Conservation (phyloP, 495 filamentous ascomycete species). For the Rhypophila decipiens region DNA sequence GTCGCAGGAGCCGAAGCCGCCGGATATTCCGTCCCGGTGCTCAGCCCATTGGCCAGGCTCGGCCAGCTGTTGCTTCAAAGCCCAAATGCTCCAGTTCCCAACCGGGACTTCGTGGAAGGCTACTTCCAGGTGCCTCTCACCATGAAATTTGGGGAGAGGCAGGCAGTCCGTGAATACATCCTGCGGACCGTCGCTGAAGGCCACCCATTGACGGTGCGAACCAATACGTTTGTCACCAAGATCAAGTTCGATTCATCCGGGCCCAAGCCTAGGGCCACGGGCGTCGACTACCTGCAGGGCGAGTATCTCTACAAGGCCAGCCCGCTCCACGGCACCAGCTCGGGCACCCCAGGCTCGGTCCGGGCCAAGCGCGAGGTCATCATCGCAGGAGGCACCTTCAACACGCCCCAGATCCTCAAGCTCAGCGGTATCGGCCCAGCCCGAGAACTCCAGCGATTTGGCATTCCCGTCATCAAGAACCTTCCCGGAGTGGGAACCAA, state of each 20-base stretch:
- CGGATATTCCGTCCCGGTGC: background rate
- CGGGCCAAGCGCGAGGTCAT: conserved; percentile 32
- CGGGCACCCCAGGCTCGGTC: conserved; percentile 1
- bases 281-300: conserved; percentile 55
- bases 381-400: conserved; percentile 32
- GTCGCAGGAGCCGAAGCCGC: conserved; percentile 19
- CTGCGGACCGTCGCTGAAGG: conserved; percentile 40
- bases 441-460: background rate
- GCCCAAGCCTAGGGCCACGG: conserved; percentile 46
- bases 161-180: conserved; percentile 31
- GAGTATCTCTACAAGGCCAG: conserved; percentile 51
- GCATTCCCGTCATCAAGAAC: background rate
- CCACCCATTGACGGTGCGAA: conserved; percentile 48
- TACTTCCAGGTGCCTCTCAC: background rate
- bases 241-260: conserved; percentile 41
- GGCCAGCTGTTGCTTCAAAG: background rate
- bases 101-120: background rate
- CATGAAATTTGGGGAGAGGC: background rate
- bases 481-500: background rate
- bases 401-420: conserved; percentile 43
- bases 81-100: background rate
- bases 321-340: conserved; percentile 24
- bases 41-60: background rate
- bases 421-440: conserved; percentile 25
- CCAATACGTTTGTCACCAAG: conserved; percentile 52